phyloP scores from a whole-genome alignment of 345 rosid genomes.

The rapeseed (Brassica napus) region DNA sequence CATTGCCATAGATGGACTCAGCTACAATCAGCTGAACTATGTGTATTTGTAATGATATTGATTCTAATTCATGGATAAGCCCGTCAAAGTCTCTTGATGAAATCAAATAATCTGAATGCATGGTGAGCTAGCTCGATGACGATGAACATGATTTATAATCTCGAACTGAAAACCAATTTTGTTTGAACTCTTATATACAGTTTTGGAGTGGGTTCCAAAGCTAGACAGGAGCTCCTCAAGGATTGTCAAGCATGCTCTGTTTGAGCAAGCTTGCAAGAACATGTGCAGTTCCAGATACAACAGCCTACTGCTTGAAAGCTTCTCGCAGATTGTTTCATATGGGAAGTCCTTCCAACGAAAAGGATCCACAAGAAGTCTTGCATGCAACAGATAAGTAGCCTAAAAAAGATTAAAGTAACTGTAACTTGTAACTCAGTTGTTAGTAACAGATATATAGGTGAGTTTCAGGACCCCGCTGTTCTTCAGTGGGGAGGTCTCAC shows the following conservation, averaged over 20 bases:
- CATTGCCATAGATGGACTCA: too few relatives aligned
- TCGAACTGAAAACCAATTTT: too few relatives aligned
- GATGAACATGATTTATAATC: too few relatives aligned
- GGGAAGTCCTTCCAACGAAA: conserved; percentile 81
- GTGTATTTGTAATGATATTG: too few relatives aligned
- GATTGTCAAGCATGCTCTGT: conserved; percentile 85
- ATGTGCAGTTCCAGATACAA: conserved; percentile 95
- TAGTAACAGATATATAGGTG: conserved; percentile 56
- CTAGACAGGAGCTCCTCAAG: conserved; percentile 69
- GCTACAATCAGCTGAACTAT: too few relatives aligned
- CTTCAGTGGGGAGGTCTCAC: conserved; percentile 99
- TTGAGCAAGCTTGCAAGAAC: conserved; percentile 95
- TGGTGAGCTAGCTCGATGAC: too few relatives aligned
- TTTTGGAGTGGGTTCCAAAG: conserved; percentile 84
- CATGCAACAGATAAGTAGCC: not conserved
- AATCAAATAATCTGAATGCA: too few relatives aligned
- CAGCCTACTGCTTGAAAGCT: conserved; percentile 86
- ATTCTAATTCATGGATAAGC: too few relatives aligned
- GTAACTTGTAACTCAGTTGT: not conserved
- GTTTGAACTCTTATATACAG: conserved; percentile 42
- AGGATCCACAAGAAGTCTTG: not conserved
- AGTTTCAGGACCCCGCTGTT: conserved; percentile 79
- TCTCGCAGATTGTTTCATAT: conserved; percentile 84
- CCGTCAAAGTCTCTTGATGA: too few relatives aligned
- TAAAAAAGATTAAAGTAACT: too few relatives aligned